Base-by-base conservation (phyloP, 345 rosid genomes). In the Boechera retrofracta region DNA sequence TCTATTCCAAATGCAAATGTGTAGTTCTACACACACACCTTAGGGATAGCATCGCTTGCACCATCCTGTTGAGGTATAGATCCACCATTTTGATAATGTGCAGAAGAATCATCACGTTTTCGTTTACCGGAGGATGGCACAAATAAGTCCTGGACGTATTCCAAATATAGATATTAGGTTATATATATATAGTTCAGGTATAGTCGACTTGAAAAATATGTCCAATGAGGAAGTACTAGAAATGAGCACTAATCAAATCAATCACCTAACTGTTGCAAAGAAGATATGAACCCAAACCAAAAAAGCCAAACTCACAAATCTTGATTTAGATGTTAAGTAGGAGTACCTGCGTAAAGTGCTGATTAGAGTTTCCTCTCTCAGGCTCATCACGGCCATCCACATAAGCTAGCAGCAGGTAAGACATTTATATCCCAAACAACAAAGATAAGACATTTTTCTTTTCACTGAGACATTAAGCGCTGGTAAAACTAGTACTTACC, bases 11-110 rank as follows among this genome's bases (percentile, higher is more conserved):
- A 70, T 45, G 26, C 18, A 75, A 57, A 61, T 42, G 71, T 52
- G 64, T 31, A 41, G 31, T 77, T 81, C 76, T 77, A 77, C 66
- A 85, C 85, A 82, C 77, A 71, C 65, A 77, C 81, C 85, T 85
- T 82, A 69, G 73, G 77, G 26, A 79, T 44, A 61, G 77, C 73
- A 86, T 89, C 98, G 33, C 85, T 84, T 71, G 99, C 91, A 76
- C 99, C 99, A 87, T 95, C 98, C 72, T 87, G 98, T 83, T 95
- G 99, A 33, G 99, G 97, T 76, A 95, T 91, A 73, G 82, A 89
- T 53, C 93, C 91, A 82, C 98, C 94, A 84, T 87, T 91, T 48
- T 85, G 87, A 87, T 85, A 91, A 59, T 82, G 92, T 0, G 80
- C 31, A 47, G 90, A 67, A 56, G 90, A 79, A 70, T 92, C 99